phyloP scores from a whole-genome alignment of 441 rosid genomes.

The Sinapis alba region DNA sequence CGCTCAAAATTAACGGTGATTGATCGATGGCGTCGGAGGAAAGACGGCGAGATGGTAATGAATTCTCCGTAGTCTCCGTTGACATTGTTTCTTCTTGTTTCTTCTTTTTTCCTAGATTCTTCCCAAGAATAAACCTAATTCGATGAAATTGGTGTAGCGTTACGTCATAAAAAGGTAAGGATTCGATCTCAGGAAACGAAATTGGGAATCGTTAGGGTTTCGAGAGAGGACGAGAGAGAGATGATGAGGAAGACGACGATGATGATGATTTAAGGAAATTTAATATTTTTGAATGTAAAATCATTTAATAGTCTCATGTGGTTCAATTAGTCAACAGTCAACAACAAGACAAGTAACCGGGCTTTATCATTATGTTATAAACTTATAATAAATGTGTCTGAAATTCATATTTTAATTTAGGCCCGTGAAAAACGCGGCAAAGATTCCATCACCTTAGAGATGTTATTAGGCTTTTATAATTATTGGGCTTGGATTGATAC shows the following conservation, averaged over 20 bases:
- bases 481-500: too few species aligned
- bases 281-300: background rate
- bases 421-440: background rate
- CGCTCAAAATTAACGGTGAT: slow-evolving; percentile 61
- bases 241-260: background rate
- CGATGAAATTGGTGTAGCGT: slow-evolving; percentile 18
- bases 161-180: slow-evolving; percentile 24
- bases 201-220: slow-evolving; percentile 37
- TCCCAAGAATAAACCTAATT: background rate
- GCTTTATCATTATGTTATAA: too few species aligned
- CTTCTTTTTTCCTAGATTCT: background rate
- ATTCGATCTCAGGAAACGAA: slow-evolving; percentile 11
- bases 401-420: background rate
- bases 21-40: slow-evolving; percentile 41
- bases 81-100: too few species aligned
- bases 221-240: background rate
- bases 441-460: background rate
- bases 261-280: background rate
- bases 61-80: slow-evolving; percentile 29
- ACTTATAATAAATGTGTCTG: background rate
- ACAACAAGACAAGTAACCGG: background rate
- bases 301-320: background rate
- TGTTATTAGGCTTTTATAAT: background rate
- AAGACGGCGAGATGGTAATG: background rate
- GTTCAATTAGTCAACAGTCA: background rate